Base-by-base conservation (phyloP, 768 basidiomycete genomes). In the Lanmaoa pseudosensibilis region DNA sequence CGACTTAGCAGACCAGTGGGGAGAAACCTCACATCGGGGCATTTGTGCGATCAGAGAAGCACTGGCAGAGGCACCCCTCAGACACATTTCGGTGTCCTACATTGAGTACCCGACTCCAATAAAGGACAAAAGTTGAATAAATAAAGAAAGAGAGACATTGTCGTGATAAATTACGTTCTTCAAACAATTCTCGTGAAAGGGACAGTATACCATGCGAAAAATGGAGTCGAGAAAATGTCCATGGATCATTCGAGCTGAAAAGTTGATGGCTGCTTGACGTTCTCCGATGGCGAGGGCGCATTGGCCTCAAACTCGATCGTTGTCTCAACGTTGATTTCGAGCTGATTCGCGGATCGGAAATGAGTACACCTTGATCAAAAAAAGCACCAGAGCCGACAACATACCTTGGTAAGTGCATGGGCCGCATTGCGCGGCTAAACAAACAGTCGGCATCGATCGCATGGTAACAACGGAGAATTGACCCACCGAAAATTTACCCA, bases 321-420 rank as follows among this genome's bases (percentile, higher is more conserved):
- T 46, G 72, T 72, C 41, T 72, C 64, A 0, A 70, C 62, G 11
- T 60, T 72, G 18, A 70, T 70, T 48, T 70, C 68, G 34, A 70
- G 54, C 69, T 70, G 15, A 64, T 46, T 37, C 27, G 27, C 5
- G 1, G 9, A 21, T 19, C 4, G 18, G 9, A 21, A 10, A 13
- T 53, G 13, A 49, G 33, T 34, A 12, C 9, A 18, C 11, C 7
- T 8, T 23, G 15, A 37, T 18, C 6, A 30, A 25, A 30, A 40
- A 23, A 46, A 16, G n/a, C 19, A 25, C 3, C 7, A 5, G 0
- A 37, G 13, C 10, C 18, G 15, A 54, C 37, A 25, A 39, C 61
- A 8, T 33, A 72, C 69, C 59, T 56, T 72, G n/a, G 66, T 53
- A 19, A 50, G 37, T 11, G 56, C 44, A 34, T 45, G 32, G 7